Evolutionary conservation across 495 filamentous ascomycete genomes (phyloP).

Genomic region (Penicillium odoratum): DNA sequence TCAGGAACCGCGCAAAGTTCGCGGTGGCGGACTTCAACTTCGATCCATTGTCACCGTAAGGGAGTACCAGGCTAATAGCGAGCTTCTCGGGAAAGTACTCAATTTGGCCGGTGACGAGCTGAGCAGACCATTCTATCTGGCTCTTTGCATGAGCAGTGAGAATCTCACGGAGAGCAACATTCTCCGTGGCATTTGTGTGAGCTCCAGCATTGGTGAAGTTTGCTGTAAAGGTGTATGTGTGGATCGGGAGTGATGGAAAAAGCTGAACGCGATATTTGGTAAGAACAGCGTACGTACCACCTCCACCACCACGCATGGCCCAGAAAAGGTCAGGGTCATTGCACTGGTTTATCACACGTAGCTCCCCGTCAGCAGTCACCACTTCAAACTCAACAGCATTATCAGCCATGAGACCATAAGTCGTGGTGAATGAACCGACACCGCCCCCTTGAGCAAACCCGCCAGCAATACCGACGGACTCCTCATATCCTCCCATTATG

Average conservation of each 20-base stretch:
- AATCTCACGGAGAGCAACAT: slow-evolving; percentile 10
- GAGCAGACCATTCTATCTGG: slow-evolving; percentile 17
- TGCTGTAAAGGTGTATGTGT: slow-evolving; percentile 23
- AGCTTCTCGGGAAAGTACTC: slow-evolving; percentile 18
- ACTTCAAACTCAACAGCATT: slow-evolving; percentile 33
- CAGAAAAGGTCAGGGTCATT: slow-evolving; percentile 57
- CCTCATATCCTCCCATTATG: slow-evolving; percentile 23
- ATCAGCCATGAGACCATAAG: slow-evolving; percentile 24
- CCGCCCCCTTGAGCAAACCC: slow-evolving; percentile 27
- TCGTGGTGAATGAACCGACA: slow-evolving; percentile 11
- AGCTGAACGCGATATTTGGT: slow-evolving; percentile 23
- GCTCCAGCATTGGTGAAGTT: slow-evolving; percentile 12
- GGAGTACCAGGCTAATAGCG: slow-evolving; percentile 17
- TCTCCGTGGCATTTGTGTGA: slow-evolving; percentile 8
- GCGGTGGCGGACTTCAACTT: slow-evolving; percentile 17
- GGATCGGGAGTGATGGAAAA: slow-evolving; percentile 18
- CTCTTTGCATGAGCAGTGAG: slow-evolving; percentile 16
- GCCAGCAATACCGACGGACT: slow-evolving; percentile 25
- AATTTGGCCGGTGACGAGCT: slow-evolving; percentile 16
- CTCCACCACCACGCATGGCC: slow-evolving; percentile 42
- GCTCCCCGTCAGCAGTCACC: slow-evolving; percentile 48
- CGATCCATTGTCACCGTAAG: slow-evolving; percentile 13
- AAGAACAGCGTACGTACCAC: slow-evolving; percentile 28
- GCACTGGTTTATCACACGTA: slow-evolving; percentile 41
- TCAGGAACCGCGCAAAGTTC: slow-evolving; percentile 8